These are phyloP conservation scores for Clonostachys rhizophaga DNA, from an alignment of 2,329 filamentous ascomycete genomes.

Conservation along the genomic window DNA sequence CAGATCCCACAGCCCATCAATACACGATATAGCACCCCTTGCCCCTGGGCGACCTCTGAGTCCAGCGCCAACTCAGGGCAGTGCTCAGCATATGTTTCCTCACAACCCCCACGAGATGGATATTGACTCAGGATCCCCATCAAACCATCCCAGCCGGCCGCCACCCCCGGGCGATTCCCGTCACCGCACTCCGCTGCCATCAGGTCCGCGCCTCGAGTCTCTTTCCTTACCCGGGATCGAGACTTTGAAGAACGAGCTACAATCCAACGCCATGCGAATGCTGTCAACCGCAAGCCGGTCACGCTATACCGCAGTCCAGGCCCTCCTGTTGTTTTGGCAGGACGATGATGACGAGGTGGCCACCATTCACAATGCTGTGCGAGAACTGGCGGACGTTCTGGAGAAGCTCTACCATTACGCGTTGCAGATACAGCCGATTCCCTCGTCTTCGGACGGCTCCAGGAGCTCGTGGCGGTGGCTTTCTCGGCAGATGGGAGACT, in stretches of 20 bases:
- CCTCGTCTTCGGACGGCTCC: slow-evolving; percentile 37
- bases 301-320: slow-evolving; percentile 48
- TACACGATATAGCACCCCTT: slow-evolving; percentile 42
- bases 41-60: slow-evolving; percentile 38
- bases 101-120: slow-evolving; percentile 52
- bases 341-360: slow-evolving; percentile 39
- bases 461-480: slow-evolving; percentile 50
- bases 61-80: slow-evolving; percentile 30
- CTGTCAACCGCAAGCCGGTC: slow-evolving; percentile 43
- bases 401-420: slow-evolving; percentile 47
- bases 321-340: slow-evolving; percentile 51
- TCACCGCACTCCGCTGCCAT: slow-evolving; percentile 51
- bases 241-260: slow-evolving; percentile 45
- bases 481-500: slow-evolving; percentile 43
- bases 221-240: slow-evolving; percentile 44
- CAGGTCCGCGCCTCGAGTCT: slow-evolving; percentile 47
- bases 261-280: slow-evolving; percentile 42
- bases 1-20: slow-evolving; percentile 43
- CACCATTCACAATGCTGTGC: slow-evolving; percentile 31
- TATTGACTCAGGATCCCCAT: slow-evolving; percentile 33
- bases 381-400: slow-evolving; percentile 45
- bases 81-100: slow-evolving; percentile 29
- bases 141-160: slow-evolving; percentile 24
- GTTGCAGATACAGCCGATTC: slow-evolving; percentile 43
- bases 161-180: slow-evolving; percentile 39